phyloP scores from a whole-genome alignment of 805 yeast genomes.

The Kockiozyma suomiensis region DNA sequence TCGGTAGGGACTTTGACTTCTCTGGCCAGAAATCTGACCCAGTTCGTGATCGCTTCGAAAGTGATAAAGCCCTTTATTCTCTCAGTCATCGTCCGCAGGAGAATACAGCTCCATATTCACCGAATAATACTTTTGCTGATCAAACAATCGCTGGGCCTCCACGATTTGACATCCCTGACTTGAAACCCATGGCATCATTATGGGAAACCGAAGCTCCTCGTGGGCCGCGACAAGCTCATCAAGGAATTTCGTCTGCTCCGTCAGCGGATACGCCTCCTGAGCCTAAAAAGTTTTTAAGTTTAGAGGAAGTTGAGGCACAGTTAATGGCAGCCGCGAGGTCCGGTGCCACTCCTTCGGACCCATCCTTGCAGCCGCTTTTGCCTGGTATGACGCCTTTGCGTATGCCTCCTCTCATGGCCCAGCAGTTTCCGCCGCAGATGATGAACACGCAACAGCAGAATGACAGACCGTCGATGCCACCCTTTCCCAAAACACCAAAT shows the following conservation, averaged over 20 bases:
- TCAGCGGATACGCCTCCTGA: conserved; percentile 31
- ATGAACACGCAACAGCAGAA: neutral
- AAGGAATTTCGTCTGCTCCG: neutral
- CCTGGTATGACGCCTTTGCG: conserved; percentile 1
- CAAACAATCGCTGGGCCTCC: neutral
- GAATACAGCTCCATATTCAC: conserved; percentile 42
- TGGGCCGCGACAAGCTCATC: neutral
- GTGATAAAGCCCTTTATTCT: conserved; percentile 41
- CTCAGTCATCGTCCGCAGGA: neutral
- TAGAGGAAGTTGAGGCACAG: conserved; percentile 85
- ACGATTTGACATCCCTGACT: conserved; percentile 36
- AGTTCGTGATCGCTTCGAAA: conserved; percentile 39
- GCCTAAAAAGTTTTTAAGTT: conserved; percentile 58
- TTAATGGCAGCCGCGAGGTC: conserved; percentile 47
- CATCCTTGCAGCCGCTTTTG: conserved; percentile 17
- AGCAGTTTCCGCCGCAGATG: neutral
- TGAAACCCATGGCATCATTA: conserved; percentile 72
- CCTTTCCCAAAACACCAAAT: neutral
- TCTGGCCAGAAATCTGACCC: conserved; percentile 47
- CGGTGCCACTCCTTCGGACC: conserved; percentile 28
- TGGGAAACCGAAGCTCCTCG: conserved; percentile 52
- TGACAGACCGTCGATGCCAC: neutral
- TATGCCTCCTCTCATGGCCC: neutral
- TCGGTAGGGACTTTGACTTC: conserved; percentile 69
- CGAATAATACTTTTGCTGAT: conserved; percentile 45